Percentiles rank a stretch among this genome's conserved stretches.
Evolutionary conservation across 2,329 filamentous ascomycete genomes (phyloP).

Genomic region (Hysterium pulicare): DNA sequence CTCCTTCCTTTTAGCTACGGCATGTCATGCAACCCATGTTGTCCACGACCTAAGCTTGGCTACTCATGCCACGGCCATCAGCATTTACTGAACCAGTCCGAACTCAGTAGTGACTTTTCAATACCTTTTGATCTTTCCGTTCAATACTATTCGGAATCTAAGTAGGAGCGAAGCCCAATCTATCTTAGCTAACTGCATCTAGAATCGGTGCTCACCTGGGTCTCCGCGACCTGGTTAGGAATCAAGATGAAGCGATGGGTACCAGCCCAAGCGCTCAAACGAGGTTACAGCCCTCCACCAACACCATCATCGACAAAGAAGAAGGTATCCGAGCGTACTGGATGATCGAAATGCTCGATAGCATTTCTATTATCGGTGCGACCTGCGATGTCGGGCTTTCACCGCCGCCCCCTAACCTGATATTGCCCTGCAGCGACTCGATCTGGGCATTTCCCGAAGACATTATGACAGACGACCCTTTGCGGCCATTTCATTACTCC

Average conservation of each 20-base stretch:
- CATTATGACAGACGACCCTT: conserved; percentile 17
- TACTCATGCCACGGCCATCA: no score
- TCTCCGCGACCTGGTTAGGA: conserved; percentile 25
- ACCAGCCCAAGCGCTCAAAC: conserved; percentile 23
- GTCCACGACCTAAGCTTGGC: no score
- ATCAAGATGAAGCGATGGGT: conserved; percentile 22
- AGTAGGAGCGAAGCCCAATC: not conserved
- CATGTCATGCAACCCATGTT: no score
- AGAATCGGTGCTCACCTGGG: conserved; percentile 30
- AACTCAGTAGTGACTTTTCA: no score
- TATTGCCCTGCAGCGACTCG: conserved; percentile 24
- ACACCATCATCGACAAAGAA: conserved; percentile 32
- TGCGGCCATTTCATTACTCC: conserved; percentile 16
- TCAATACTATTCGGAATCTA: no score
- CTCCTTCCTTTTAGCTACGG: not conserved
- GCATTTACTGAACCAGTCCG: no score
- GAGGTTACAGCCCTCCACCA: conserved; percentile 23
- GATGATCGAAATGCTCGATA: conserved; percentile 38
- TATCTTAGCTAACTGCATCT: not conserved
- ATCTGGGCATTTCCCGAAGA: conserved; percentile 23
- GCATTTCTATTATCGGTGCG: conserved; percentile 31
- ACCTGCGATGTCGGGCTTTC: conserved; percentile 24
- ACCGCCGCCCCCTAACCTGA: conserved; percentile 12
- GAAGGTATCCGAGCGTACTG: conserved; percentile 36
- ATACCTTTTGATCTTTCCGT: not conserved